A percentile compares a stretch with the other conserved stretches of the same genome.
phyloP scores from a whole-genome alignment of 306 rosid genomes.

The Prunus mume region DNA sequence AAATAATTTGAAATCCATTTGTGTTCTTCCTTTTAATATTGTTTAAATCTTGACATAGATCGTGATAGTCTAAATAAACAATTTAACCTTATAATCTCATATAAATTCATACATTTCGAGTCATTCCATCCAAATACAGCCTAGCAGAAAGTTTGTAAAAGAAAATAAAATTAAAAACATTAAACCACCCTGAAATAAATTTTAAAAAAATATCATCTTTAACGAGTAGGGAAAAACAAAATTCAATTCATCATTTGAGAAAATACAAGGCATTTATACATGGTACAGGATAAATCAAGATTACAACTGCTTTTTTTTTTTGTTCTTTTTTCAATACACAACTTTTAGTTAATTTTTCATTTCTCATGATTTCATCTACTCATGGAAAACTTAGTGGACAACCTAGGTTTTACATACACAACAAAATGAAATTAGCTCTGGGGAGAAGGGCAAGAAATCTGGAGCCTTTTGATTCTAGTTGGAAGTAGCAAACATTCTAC shows the following conservation, averaged over 20 bases:
- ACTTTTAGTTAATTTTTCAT: background rate
- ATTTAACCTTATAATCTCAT: too few relatives aligned
- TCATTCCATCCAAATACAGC: too few relatives aligned
- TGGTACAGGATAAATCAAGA: background rate
- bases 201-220: too few relatives aligned
- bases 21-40: too few relatives aligned
- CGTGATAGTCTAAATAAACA: too few relatives aligned
- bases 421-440: conserved; percentile 17
- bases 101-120: too few relatives aligned
- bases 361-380: conserved; percentile 5
- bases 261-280: background rate
- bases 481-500: conserved; percentile 41
- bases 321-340: background rate
- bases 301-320: background rate
- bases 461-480: conserved; percentile 23
- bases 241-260: background rate
- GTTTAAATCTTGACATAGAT: too few relatives aligned
- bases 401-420: conserved; percentile 33
- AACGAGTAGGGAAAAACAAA: too few relatives aligned
- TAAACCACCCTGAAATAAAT: too few relatives aligned
- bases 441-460: conserved; percentile 25
- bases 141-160: too few relatives aligned
- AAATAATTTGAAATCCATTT: too few relatives aligned
- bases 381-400: conserved; percentile 7
- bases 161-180: too few relatives aligned